phyloP scores from a whole-genome alignment of 257 asterid genomes.

The Lycium barbarum region DNA sequence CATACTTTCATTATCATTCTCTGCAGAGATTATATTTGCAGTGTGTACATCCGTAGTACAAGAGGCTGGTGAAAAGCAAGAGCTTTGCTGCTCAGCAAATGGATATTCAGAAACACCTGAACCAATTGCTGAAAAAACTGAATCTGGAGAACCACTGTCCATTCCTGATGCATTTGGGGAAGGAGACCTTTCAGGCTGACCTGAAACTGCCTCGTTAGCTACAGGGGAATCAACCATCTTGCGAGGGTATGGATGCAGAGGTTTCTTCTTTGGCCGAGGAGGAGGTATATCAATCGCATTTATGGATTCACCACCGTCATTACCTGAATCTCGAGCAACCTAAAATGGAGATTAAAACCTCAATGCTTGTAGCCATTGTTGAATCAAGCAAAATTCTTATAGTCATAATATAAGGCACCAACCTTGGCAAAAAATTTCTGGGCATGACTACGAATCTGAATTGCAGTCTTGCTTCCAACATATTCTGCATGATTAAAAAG shows the following conservation, averaged over 20 bases:
- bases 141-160: conserved; percentile 72
- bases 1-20: conserved; percentile 52
- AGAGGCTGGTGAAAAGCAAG: conserved; percentile 59
- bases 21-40: conserved; percentile 36
- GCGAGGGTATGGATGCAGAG: conserved; percentile 86
- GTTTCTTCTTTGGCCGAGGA: conserved; percentile 95
- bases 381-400: not conserved
- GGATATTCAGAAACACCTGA: conserved; percentile 57
- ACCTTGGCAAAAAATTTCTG: conserved; percentile 89
- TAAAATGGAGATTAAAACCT: conserved; percentile 24
- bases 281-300: conserved; percentile 80
- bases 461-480: conserved; percentile 82
- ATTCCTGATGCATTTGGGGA: conserved; percentile 42
- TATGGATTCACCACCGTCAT: conserved; percentile 54
- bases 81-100: conserved; percentile 44
- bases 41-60: conserved; percentile 56
- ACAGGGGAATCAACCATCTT: conserved; percentile 47
- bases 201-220: conserved; percentile 32
- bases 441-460: conserved; percentile 95
- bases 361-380: conserved; percentile 18
- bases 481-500: conserved; percentile 56
- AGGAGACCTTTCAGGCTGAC: conserved; percentile 44
- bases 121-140: conserved; percentile 62
- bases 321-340: conserved; percentile 67
- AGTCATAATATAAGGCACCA: not conserved